phyloP scores from a whole-genome alignment of 2,329 filamentous ascomycete species.

The Herpotrichia juniperi region DNA sequence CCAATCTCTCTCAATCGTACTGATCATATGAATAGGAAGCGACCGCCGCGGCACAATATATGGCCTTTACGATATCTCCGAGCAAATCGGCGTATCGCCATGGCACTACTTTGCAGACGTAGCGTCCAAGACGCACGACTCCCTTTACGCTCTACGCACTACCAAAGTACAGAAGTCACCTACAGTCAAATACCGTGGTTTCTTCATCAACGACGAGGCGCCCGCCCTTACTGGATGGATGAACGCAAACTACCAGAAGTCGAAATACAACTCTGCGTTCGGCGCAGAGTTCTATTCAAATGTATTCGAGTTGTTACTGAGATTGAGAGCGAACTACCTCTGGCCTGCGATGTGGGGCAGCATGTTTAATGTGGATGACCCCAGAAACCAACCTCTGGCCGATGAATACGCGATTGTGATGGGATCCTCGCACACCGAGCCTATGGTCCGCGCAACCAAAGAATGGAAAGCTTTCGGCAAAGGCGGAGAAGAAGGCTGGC shows the following conservation, averaged over 20 bases:
- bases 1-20: background rate
- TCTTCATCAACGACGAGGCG: constrained; percentile 75
- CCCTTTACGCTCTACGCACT: constrained; percentile 62
- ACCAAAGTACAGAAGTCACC: constrained; percentile 65
- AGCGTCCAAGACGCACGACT: constrained; percentile 56
- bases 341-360: constrained; percentile 76
- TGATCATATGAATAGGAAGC: constrained; percentile 47
- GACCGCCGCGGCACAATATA: constrained; percentile 72
- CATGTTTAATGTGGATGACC: constrained; percentile 76
- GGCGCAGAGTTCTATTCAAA: constrained; percentile 70
- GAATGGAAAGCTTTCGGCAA: constrained; percentile 56
- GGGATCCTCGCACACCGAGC: constrained; percentile 75
- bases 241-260: constrained; percentile 54
- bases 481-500: constrained; percentile 62
- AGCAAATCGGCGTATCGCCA: constrained; percentile 75
- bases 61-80: constrained; percentile 72
- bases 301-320: constrained; percentile 73
- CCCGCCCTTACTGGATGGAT: constrained; percentile 72
- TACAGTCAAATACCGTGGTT: constrained; percentile 69
- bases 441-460: constrained; percentile 66
- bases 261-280: constrained; percentile 50
- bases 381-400: constrained; percentile 69
- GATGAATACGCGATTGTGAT: constrained; percentile 78
- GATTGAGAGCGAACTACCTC: constrained; percentile 74
- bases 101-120: constrained; percentile 75